A percentile compares a stretch with the other conserved stretches of the same genome.
Conservation (phyloP, 2,329 filamentous ascomycete species). For the Acrodontium crateriforme region DNA sequence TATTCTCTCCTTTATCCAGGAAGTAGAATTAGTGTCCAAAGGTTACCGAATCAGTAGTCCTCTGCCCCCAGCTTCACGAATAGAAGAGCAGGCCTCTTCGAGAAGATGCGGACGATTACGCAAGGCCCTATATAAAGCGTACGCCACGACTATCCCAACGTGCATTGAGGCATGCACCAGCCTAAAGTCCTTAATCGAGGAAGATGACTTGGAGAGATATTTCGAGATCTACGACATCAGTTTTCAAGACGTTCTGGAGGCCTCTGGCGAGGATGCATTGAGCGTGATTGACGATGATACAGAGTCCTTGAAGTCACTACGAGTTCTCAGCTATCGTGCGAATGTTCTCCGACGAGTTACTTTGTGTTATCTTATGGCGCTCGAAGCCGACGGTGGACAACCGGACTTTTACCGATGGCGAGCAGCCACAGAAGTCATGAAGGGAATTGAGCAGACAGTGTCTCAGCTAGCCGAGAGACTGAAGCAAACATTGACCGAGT, state of each 20-base stretch:
- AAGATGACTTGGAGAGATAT: conserved; percentile 77
- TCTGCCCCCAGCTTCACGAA: conserved; percentile 76
- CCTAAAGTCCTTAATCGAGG: conserved; percentile 61
- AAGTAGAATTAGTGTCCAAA: conserved; percentile 87
- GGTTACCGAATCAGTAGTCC: conserved; percentile 84
- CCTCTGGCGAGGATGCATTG: conserved; percentile 32
- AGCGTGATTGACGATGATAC: conserved; percentile 58
- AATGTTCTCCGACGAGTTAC: conserved; percentile 72
- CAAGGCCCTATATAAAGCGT: conserved; percentile 55
- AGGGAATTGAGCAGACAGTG: conserved; percentile 45
- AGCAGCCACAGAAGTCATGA: conserved; percentile 61
- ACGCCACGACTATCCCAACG: conserved; percentile 55
- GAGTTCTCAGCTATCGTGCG: conserved; percentile 52
- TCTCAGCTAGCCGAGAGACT: conserved; percentile 50
- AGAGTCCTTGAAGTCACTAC: conserved; percentile 65
- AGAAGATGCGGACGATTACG: conserved; percentile 71
- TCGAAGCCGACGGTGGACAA: conserved; percentile 68
- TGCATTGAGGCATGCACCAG: conserved; percentile 57
- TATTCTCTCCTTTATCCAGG: conserved; percentile 71
- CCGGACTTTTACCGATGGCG: conserved; percentile 69
- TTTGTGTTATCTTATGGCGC: conserved; percentile 73
- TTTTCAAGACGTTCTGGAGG: conserved; percentile 33
- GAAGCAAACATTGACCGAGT: conserved; percentile 57
- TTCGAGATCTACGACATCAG: conserved; percentile 53
- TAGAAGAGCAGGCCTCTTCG: conserved; percentile 61